These are phyloP conservation scores for Rosa multiflora DNA, from an alignment of 306 rosid genomes.

Conservation along the genomic window DNA sequence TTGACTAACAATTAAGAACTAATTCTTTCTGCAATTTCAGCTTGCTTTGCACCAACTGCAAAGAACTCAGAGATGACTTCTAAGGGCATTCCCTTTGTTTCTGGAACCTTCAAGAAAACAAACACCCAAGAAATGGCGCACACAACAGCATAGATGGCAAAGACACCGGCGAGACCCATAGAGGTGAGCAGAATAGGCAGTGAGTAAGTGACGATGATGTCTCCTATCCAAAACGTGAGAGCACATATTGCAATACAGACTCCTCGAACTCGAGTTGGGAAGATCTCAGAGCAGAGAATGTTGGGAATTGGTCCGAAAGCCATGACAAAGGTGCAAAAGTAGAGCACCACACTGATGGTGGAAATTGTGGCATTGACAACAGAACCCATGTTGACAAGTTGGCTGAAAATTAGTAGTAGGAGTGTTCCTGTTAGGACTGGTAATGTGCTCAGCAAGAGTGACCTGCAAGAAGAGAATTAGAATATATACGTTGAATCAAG, in stretches of 20 bases:
- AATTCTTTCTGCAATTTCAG: constrained; percentile 13
- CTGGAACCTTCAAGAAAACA: constrained; percentile 41
- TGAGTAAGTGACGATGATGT: constrained; percentile 42
- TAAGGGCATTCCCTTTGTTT: constrained; percentile 47
- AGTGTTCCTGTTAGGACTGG: constrained; percentile 36
- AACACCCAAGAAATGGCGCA: constrained; percentile 41
- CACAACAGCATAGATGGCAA: constrained; percentile 37
- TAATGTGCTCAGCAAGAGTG: constrained; percentile 32
- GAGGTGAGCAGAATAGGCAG: constrained; percentile 40
- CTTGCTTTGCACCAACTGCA: constrained; percentile 38
- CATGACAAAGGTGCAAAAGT: constrained; percentile 47
- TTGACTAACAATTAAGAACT: constrained; percentile 5
- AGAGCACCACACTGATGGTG: constrained; percentile 37
- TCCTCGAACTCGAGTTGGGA: constrained; percentile 45
- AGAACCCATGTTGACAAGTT: constrained; percentile 30
- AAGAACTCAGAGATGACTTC: constrained; percentile 48
- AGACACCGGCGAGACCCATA: constrained; percentile 39
- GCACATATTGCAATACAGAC: constrained; percentile 47
- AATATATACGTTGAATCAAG: not conserved
- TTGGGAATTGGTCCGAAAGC: constrained; percentile 47
- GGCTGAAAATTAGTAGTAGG: constrained; percentile 33
- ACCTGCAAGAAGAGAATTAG: constrained; percentile 22
- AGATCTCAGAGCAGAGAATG: constrained; percentile 46
- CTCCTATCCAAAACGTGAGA: constrained; percentile 42
- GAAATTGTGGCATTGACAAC: constrained; percentile 36